Conservation (phyloP, 2,329 filamentous ascomycete genomes). For the Neonectria hederae region DNA sequence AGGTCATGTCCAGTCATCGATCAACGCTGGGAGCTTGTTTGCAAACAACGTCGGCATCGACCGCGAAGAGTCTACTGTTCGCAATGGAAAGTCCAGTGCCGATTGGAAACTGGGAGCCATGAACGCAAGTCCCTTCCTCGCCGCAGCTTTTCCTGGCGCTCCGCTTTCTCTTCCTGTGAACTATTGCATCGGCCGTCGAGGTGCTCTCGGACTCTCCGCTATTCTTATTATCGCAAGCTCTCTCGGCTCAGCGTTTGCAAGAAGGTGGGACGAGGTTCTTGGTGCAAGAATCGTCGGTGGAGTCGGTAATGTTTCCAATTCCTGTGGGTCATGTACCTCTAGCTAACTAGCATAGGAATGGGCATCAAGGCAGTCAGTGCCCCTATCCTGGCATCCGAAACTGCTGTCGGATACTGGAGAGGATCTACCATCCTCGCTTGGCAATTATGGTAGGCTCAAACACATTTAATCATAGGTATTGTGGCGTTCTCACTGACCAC, state of each 20-base stretch:
- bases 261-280: slow-evolving; percentile 45
- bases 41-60: slow-evolving; percentile 26
- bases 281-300: slow-evolving; percentile 39
- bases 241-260: slow-evolving; percentile 46
- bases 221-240: slow-evolving; percentile 51
- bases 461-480: slow-evolving; percentile 38
- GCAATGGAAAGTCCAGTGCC: not conserved
- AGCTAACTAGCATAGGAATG: slow-evolving; percentile 48
- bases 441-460: slow-evolving; percentile 54
- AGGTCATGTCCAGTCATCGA: slow-evolving; percentile 53
- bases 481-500: slow-evolving; percentile 40
- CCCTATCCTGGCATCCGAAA: slow-evolving; percentile 58
- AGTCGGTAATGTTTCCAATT: slow-evolving; percentile 19
- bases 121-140: slow-evolving; percentile 46
- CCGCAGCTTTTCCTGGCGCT: slow-evolving; percentile 49
- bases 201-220: slow-evolving; percentile 51
- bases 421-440: slow-evolving; percentile 58
- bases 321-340: not conserved
- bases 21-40: slow-evolving; percentile 51
- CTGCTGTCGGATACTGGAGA: slow-evolving; percentile 57
- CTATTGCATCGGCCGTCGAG: slow-evolving; percentile 50
- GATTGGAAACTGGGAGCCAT: slow-evolving; percentile 41
- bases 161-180: slow-evolving; percentile 51
- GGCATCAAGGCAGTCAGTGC: slow-evolving; percentile 60
- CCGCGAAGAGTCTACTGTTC: not conserved